These are phyloP conservation scores for Pseudocercospora ulei DNA, from an alignment of 2,329 filamentous ascomycete genomes.

Conservation along the genomic window DNA sequence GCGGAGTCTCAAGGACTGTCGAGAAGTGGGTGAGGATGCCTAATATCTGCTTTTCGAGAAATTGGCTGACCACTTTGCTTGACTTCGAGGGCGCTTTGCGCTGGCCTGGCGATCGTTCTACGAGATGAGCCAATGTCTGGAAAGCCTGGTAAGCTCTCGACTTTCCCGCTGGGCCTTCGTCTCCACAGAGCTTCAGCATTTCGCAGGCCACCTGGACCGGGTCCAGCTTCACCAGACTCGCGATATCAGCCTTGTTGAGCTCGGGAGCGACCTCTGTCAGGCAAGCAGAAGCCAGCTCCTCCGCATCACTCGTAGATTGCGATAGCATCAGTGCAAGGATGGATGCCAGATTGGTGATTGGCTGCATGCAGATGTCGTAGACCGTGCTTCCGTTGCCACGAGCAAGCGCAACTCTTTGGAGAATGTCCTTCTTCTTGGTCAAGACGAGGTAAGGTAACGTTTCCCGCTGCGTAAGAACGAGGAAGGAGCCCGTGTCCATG, in stretches of 20 bases:
- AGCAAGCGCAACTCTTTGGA: slow-evolving; percentile 70
- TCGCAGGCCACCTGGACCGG: slow-evolving; percentile 68
- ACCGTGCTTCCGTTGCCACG: slow-evolving; percentile 44
- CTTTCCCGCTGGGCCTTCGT: slow-evolving; percentile 48
- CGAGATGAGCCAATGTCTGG: slow-evolving; percentile 40
- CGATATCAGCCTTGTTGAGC: slow-evolving; percentile 57
- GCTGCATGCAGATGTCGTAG: slow-evolving; percentile 54
- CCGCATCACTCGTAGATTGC: slow-evolving; percentile 54
- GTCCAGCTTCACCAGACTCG: slow-evolving; percentile 62
- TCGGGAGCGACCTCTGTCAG: slow-evolving; percentile 59
- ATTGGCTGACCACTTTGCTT: slow-evolving; percentile 55
- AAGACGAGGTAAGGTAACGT: slow-evolving; percentile 81
- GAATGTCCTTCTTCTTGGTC: slow-evolving; percentile 63
- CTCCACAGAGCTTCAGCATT: slow-evolving; percentile 68
- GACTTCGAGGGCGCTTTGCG: slow-evolving; percentile 41
- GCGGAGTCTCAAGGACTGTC: slow-evolving; percentile 54
- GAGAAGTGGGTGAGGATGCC: slow-evolving; percentile 78
- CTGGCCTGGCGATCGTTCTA: slow-evolving; percentile 41
- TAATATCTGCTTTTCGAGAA: slow-evolving; percentile 73
- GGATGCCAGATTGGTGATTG: slow-evolving; percentile 47
- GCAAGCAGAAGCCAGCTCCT: slow-evolving; percentile 58
- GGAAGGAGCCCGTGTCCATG: slow-evolving; percentile 62
- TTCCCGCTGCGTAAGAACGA: slow-evolving; percentile 65
- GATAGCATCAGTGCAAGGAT: slow-evolving; percentile 51
- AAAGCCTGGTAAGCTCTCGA: slow-evolving; percentile 42